Conservation (phyloP, 371 early-diverging fungal species). For the Syncephalastrum racemosum region DNA sequence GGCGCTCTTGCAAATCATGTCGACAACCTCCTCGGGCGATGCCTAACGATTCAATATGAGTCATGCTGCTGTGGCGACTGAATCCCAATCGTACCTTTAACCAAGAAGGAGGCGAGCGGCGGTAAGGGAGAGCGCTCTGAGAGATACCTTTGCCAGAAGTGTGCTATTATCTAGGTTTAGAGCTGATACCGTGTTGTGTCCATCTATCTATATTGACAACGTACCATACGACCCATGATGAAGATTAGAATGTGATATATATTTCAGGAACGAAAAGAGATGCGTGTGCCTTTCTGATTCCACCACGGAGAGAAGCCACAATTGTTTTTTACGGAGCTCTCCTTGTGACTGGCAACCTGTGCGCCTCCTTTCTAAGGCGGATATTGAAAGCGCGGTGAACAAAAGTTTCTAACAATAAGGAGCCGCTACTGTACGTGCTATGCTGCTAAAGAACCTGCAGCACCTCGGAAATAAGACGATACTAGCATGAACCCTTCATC, state of each 20-base stretch:
- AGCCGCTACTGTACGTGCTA: too few relatives aligned
- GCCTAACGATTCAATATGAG: slow-evolving; percentile 30
- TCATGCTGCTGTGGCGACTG: not conserved
- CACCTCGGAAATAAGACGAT: too few relatives aligned
- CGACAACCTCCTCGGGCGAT: slow-evolving; percentile 95
- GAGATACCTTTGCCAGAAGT: slow-evolving; percentile 99
- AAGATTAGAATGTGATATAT: not conserved
- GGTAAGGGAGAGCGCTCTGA: slow-evolving; percentile 98
- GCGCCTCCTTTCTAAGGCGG: too few relatives aligned
- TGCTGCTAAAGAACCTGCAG: too few relatives aligned
- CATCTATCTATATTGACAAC: not conserved
- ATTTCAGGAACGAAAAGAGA: slow-evolving; percentile 14
- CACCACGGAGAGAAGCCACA: too few relatives aligned
- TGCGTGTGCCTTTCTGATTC: too few relatives aligned
- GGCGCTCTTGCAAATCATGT: slow-evolving; percentile 98
- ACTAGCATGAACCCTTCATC: too few relatives aligned
- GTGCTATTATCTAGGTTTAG: slow-evolving; percentile 54
- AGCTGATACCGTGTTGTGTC: not conserved
- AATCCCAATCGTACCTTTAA: slow-evolving; percentile 59
- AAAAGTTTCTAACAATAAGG: too few relatives aligned
- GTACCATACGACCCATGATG: slow-evolving; percentile 39
- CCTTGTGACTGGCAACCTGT: too few relatives aligned
- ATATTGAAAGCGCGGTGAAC: too few relatives aligned
- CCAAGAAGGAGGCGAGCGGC: slow-evolving; percentile 97
- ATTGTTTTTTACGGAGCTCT: too few relatives aligned